Percentiles rank a stretch among this genome's conserved stretches.
phyloP scores from a whole-genome alignment of 345 rosid species.

The Salix viminalis region DNA sequence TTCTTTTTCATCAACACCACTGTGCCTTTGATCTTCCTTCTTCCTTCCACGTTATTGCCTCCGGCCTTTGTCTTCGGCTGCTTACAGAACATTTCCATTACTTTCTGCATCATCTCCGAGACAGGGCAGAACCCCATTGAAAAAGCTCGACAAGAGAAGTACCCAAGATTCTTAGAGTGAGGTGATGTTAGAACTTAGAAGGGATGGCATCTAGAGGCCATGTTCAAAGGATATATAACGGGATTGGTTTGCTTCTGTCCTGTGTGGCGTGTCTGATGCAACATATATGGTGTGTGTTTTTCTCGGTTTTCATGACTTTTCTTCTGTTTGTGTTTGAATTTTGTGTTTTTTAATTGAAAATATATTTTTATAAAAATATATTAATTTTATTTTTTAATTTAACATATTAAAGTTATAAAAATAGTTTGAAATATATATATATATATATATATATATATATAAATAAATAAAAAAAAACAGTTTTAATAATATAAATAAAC shows the following conservation, averaged over 20 bases:
- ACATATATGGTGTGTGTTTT: neutral
- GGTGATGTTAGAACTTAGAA: neutral
- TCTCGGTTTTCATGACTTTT: neutral
- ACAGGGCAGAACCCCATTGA: slow-evolving; percentile 1
- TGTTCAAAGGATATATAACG: neutral
- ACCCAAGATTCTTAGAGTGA: neutral
- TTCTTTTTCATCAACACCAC: slow-evolving; percentile 75
- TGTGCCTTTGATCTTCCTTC: slow-evolving; percentile 44
- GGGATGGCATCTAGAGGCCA: neutral
- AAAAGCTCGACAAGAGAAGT: neutral
- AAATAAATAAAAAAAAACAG: no score
- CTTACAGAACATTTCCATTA: slow-evolving; percentile 38
- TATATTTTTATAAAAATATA: no score
- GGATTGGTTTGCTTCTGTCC: neutral
- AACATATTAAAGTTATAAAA: no score
- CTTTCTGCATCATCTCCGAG: slow-evolving; percentile 25
- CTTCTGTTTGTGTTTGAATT: neutral
- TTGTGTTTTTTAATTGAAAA: neutral
- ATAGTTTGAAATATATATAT: no score
- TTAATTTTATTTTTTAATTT: no score
- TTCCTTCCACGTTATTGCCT: slow-evolving; percentile 19
- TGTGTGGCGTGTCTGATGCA: neutral
- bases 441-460: no score
- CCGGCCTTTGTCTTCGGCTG: slow-evolving; percentile 20
- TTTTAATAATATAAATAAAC: no score